Conservation (phyloP, 2,329 filamentous ascomycete genomes). For the Parascedosporium putredinis region DNA sequence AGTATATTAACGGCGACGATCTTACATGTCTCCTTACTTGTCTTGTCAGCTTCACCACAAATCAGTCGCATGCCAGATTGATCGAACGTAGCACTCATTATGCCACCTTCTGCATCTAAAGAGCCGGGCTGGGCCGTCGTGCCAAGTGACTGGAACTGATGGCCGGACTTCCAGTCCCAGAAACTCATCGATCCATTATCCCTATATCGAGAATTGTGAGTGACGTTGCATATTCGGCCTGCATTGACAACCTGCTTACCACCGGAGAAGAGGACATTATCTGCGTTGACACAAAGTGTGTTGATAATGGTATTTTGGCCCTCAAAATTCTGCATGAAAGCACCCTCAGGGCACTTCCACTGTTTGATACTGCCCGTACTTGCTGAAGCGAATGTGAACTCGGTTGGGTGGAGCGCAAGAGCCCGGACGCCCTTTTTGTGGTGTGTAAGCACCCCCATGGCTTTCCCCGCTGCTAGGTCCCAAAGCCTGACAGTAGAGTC, state of each 20-base stretch:
- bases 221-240: not conserved
- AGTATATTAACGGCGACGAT: constrained; percentile 10
- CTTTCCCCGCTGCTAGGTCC: constrained; percentile 93
- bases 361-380: constrained; percentile 95
- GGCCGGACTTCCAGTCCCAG: constrained; percentile 97
- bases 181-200: constrained; percentile 96
- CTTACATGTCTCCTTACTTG: constrained; percentile 42
- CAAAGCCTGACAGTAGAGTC: constrained; percentile 87
- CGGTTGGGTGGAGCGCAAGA: constrained; percentile 73
- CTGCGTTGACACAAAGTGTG: constrained; percentile 82
- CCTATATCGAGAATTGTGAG: constrained; percentile 22
- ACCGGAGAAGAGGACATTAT: constrained; percentile 90
- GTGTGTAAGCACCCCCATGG: constrained; percentile 90
- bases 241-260: constrained; percentile 38
- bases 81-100: constrained; percentile 93
- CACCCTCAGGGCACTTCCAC: constrained; percentile 96
- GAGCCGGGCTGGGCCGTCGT: constrained; percentile 90
- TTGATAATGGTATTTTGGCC: constrained; percentile 97
- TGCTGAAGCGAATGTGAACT: constrained; percentile 92
- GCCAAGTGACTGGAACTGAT: constrained; percentile 82
- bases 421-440: constrained; percentile 95
- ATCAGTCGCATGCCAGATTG: constrained; percentile 80
- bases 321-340: constrained; percentile 98
- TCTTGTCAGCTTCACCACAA: constrained; percentile 93
- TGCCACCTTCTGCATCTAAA: constrained; percentile 83